Percentiles rank a stretch among this genome's conserved stretches.
Conservation (phyloP, 1,284 basidiomycete genomes). For the Xerocomus amazonicus region DNA sequence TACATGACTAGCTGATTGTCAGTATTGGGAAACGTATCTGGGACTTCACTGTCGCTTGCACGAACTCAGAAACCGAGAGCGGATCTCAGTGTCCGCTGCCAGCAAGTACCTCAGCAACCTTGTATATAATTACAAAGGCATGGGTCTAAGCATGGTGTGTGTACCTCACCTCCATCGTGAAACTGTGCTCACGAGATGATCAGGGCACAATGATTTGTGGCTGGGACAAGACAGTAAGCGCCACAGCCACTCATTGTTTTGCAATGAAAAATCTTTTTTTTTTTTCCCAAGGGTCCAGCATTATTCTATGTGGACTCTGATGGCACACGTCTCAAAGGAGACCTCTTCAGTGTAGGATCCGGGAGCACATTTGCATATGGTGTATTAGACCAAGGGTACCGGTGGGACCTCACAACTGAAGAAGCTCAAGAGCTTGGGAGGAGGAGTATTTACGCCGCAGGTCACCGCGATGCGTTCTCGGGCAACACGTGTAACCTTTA, state of each 20-base stretch:
- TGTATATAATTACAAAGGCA: constrained; percentile 98
- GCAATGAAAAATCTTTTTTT: not conserved
- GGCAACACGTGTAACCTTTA: constrained; percentile 97
- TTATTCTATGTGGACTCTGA: constrained; percentile 99
- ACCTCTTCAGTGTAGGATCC: constrained; percentile 97
- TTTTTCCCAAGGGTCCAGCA: constrained; percentile 70
- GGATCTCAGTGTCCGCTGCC: constrained; percentile 97
- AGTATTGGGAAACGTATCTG: constrained; percentile 98
- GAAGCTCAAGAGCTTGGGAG: constrained; percentile 95
- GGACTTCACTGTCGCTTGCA: constrained; percentile 97
- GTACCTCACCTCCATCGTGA: constrained; percentile 6
- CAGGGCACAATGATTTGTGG: constrained; percentile 99
- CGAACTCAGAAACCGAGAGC: constrained; percentile 95
- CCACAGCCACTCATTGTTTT: constrained; percentile 1
- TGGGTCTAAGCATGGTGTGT: constrained; percentile 97
- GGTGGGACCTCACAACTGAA: constrained; percentile 89
- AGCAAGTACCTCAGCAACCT: constrained; percentile 98
- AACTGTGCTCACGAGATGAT: constrained; percentile 3
- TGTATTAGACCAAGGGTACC: constrained; percentile 96
- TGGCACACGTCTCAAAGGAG: constrained; percentile 91
- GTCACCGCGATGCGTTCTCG: constrained; percentile 97
- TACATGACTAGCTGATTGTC: constrained; percentile 70
- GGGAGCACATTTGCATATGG: constrained; percentile 99
- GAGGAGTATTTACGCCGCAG: constrained; percentile 95
- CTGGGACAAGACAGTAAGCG: constrained; percentile 94